phyloP scores from a whole-genome alignment of 768 basidiomycete genomes.

The Agaricus blazei region DNA sequence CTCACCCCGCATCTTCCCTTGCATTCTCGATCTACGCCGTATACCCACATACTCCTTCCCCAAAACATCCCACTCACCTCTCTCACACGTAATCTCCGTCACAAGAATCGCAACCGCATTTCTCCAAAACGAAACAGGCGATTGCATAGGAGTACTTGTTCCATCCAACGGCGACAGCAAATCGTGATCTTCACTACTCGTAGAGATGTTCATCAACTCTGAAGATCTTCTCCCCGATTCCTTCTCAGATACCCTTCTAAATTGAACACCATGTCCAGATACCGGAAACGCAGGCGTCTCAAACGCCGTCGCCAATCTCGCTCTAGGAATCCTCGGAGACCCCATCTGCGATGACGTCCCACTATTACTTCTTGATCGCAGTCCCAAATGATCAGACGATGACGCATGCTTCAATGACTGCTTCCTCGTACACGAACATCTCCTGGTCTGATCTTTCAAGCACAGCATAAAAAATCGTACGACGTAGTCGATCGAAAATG shows the following conservation, averaged over 20 bases:
- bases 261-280: constrained; percentile 75
- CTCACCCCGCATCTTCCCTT: constrained; percentile 23
- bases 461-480: constrained; percentile 65
- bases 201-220: constrained; percentile 42
- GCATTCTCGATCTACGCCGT: constrained; percentile 54
- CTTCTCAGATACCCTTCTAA: constrained; percentile 70
- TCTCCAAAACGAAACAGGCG: constrained; percentile 45
- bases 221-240: constrained; percentile 45
- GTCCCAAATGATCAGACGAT: constrained; percentile 42
- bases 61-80: constrained; percentile 73
- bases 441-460: constrained; percentile 49
- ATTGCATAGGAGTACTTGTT: constrained; percentile 28
- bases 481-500: constrained; percentile 59
- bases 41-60: constrained; percentile 61
- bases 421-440: constrained; percentile 61
- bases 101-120: constrained; percentile 50
- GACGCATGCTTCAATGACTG: constrained; percentile 36
- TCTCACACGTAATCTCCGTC: constrained; percentile 59
- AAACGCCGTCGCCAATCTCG: constrained; percentile 42
- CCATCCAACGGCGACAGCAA: constrained; percentile 21
- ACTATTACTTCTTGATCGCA: constrained; percentile 63
- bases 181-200: constrained; percentile 39
- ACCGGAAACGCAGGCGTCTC: constrained; percentile 66
- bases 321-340: constrained; percentile 44
- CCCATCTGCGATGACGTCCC: constrained; percentile 34